Evolutionary conservation across 148 eudicot species (phyloP), one percentile per base, ranked within the genome.

Genomic region (Talinum fruticosum): DNA sequence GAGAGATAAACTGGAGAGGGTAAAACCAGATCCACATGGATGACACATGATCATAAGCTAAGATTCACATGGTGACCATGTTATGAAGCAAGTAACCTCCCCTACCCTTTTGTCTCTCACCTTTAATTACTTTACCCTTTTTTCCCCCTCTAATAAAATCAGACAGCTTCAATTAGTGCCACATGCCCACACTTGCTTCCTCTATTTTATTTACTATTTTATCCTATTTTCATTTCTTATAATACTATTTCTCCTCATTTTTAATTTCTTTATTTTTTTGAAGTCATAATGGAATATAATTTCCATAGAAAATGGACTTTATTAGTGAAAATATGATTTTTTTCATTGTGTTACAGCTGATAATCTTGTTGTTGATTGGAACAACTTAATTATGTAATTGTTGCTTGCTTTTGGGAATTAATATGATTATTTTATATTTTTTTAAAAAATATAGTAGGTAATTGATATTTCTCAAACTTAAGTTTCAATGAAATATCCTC

Each of bases 41-140:
- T n/a, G 30, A 59, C 64, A 59, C 64, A 59, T 59, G 64, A 59
- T 23, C 28, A 3, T n/a, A 8, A 59, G 64, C n/a, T n/a, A n/a
- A 59, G 10, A 59, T 0, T 59, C 64, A 59, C 64, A 59, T 57
- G 64, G 7, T 8, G 10, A n/a, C 28, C 64, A 59, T 59, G 64
- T 59, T 59, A 59, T 59, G 10, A 59, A n/a, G 12, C 29, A 59
- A 59, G 64, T 59, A 23, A 59, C 64, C 28, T 51, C 57, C 64
- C 64, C 64, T n/a, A 59, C 64, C 64, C 64, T n/a, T 59, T 59
- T 59, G 29, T 59, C 64, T 59, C 64, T 24, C 64, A 59, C 26
- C 28, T 2, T 59, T 57, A 21, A 4, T 6, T 57, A n/a, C n/a
- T 59, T 21, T 7, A 4, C 18, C 26, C n/a, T 59, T 23, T 24